These are phyloP conservation scores for Moesziomyces sp. DNA, from an alignment of 1,284 basidiomycete genomes.

Conservation along the genomic window DNA sequence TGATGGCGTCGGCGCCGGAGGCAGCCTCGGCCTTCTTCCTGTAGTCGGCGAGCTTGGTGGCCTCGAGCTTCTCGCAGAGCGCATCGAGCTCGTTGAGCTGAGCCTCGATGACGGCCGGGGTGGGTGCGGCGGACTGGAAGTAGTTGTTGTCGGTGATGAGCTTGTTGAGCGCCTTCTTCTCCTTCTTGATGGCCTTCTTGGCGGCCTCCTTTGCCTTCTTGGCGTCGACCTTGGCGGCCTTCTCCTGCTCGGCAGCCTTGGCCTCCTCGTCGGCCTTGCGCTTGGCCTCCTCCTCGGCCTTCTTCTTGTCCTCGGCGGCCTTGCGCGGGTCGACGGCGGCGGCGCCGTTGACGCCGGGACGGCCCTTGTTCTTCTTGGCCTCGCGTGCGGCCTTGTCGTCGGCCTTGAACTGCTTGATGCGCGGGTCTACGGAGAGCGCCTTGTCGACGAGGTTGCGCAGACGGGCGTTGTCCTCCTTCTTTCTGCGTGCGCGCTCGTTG, in stretches of 20 bases:
- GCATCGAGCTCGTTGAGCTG: constrained; percentile 73
- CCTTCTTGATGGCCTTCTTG: constrained; percentile 66
- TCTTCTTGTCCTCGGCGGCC: constrained; percentile 70
- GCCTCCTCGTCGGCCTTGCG: constrained; percentile 77
- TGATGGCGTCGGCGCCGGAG: constrained; percentile 60
- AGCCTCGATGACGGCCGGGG: constrained; percentile 71
- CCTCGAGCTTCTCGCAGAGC: constrained; percentile 70
- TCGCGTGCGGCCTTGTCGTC: constrained; percentile 95
- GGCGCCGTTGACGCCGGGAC: constrained; percentile 67
- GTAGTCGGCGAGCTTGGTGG: constrained; percentile 71
- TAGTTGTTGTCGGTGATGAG: constrained; percentile 73
- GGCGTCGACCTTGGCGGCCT: constrained; percentile 80
- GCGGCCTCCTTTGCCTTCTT: constrained; percentile 88
- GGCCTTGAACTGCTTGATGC: constrained; percentile 96
- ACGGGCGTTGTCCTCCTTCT: constrained; percentile 97
- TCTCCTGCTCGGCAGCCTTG: constrained; percentile 70
- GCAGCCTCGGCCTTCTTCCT: constrained; percentile 70
- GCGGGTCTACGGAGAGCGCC: constrained; percentile 85
- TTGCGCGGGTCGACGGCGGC: constrained; percentile 39
- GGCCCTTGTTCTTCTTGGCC: constrained; percentile 82
- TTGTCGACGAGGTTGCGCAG: constrained; percentile 88
- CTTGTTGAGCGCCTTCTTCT: constrained; percentile 67
- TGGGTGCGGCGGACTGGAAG: constrained; percentile 71
- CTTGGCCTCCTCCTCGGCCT: constrained; percentile 77
- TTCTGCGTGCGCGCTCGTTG: constrained; percentile 90